phyloP scores from a whole-genome alignment of 2,329 filamentous ascomycete species.

The Xylaria sp. region DNA sequence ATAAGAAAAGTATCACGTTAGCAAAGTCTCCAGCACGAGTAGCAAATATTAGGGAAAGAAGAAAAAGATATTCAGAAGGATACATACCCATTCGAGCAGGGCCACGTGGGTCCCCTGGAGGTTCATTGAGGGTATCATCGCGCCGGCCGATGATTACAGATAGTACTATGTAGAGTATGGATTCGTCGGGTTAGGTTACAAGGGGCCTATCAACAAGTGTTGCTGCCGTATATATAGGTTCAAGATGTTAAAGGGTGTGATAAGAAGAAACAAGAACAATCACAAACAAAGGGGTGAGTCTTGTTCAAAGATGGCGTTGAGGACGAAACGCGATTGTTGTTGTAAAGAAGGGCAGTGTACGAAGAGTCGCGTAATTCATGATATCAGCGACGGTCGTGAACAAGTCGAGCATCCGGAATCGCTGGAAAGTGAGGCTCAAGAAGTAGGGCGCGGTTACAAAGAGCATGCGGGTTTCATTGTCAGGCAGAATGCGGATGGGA shows the following conservation, averaged over 20 bases:
- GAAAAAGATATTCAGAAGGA: constrained; percentile 8
- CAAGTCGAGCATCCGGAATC: constrained; percentile 11
- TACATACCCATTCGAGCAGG: constrained; percentile 48
- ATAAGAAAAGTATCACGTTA: constrained; percentile 25
- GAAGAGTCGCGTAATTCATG: constrained; percentile 32
- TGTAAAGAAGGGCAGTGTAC: constrained; percentile 18
- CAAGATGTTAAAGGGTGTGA: background rate
- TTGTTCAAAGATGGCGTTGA: constrained; percentile 21
- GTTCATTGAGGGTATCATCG: constrained; percentile 46
- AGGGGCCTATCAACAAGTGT: background rate
- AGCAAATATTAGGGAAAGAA: constrained; percentile 42
- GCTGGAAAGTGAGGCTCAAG: constrained; percentile 31
- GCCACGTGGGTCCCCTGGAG: constrained; percentile 41
- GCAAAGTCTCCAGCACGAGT: constrained; percentile 45
- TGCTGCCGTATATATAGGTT: constrained; percentile 14
- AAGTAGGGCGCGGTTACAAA: constrained; percentile 41
- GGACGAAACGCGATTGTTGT: constrained; percentile 3
- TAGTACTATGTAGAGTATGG: background rate
- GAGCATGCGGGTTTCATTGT: constrained; percentile 39
- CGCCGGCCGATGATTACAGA: constrained; percentile 30
- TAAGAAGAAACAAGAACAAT: background rate
- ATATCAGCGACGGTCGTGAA: constrained; percentile 23
- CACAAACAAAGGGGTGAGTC: background rate
- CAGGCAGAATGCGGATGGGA: constrained; percentile 41
- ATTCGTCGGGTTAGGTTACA: constrained; percentile 11